Percentiles rank a stretch among this genome's conserved stretches.
Conservation (phyloP, 768 basidiomycete species). For the Roridomyces roridus region DNA sequence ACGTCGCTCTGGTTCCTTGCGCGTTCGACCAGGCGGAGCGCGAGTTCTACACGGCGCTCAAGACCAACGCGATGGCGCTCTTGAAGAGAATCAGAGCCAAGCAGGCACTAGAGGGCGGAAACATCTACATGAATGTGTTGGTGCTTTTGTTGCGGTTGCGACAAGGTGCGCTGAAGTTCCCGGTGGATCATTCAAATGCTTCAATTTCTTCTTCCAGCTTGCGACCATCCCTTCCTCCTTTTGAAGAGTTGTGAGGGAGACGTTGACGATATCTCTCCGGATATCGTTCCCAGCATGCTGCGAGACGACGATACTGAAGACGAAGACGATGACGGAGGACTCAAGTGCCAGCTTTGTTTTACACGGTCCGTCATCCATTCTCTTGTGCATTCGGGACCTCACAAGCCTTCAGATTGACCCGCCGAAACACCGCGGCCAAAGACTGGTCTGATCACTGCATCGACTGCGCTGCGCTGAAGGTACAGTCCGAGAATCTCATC, state of each 20-base stretch:
- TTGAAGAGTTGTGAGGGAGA: slow-evolving; percentile 76
- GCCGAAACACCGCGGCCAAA: slow-evolving; percentile 43
- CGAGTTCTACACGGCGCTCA: slow-evolving; percentile 78
- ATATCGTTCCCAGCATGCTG: slow-evolving; percentile 41
- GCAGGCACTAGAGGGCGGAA: slow-evolving; percentile 41
- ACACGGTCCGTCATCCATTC: slow-evolving; percentile 1
- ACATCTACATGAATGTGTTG: slow-evolving; percentile 72
- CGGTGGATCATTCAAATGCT: too few species aligned
- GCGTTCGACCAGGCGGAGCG: slow-evolving; percentile 78
- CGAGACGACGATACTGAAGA: slow-evolving; percentile 58
- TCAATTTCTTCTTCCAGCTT: slow-evolving; percentile 57
- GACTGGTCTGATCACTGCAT: slow-evolving; percentile 53
- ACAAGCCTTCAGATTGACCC: slow-evolving; percentile 38
- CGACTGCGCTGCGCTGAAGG: slow-evolving; percentile 62
- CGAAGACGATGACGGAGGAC: slow-evolving; percentile 74
- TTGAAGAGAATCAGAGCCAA: slow-evolving; percentile 70
- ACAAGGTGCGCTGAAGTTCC: slow-evolving; percentile 77
- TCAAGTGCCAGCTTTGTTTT: slow-evolving; percentile 46
- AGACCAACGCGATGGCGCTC: slow-evolving; percentile 64
- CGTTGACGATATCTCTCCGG: slow-evolving; percentile 75
- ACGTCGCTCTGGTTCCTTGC: slow-evolving; percentile 74
- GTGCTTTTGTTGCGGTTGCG: slow-evolving; percentile 80
- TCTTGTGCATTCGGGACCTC: background rate
- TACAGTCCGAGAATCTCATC: slow-evolving; percentile 47
- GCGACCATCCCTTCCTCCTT: slow-evolving; percentile 87